Conservation (phyloP, 805 yeast genomes). For the Starmera pachycereana region DNA sequence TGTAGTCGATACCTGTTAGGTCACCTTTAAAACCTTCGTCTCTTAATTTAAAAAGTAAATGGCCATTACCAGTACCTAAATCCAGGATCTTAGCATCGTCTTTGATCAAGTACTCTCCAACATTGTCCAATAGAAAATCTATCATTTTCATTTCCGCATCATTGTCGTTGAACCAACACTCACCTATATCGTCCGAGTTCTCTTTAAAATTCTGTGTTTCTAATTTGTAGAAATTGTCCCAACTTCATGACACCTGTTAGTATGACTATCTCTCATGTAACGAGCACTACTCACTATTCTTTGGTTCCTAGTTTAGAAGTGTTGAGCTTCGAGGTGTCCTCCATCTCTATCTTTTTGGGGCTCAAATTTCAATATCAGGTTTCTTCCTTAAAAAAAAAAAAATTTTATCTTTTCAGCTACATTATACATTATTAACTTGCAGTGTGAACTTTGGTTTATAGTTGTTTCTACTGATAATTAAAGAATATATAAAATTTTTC, state of each 20-base stretch:
- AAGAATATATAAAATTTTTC: too few species aligned
- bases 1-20: conserved; percentile 77
- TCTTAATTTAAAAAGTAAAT: conserved; percentile 57
- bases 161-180: conserved; percentile 94
- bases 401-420: too few species aligned
- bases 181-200: conserved; percentile 83
- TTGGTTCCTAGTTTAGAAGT: conserved; percentile 81
- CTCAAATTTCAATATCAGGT: too few species aligned
- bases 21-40: conserved; percentile 54
- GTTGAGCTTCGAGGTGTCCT: conserved; percentile 41
- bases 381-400: too few species aligned
- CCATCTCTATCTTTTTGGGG: conserved; percentile 3
- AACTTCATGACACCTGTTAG: conserved; percentile 25
- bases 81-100: conserved; percentile 45
- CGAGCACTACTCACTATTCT: conserved; percentile 40
- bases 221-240: conserved; percentile 78
- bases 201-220: conserved; percentile 65
- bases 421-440: too few species aligned
- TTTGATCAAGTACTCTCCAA: conserved; percentile 24
- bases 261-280: not conserved
- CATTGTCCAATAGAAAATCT: conserved; percentile 50
- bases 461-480: too few species aligned
- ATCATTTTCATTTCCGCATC: conserved; percentile 83
- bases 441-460: too few species aligned
- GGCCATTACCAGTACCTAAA: conserved; percentile 96